Conservation (phyloP, 1,139 yeast species). For the Candida mesenterica region DNA sequence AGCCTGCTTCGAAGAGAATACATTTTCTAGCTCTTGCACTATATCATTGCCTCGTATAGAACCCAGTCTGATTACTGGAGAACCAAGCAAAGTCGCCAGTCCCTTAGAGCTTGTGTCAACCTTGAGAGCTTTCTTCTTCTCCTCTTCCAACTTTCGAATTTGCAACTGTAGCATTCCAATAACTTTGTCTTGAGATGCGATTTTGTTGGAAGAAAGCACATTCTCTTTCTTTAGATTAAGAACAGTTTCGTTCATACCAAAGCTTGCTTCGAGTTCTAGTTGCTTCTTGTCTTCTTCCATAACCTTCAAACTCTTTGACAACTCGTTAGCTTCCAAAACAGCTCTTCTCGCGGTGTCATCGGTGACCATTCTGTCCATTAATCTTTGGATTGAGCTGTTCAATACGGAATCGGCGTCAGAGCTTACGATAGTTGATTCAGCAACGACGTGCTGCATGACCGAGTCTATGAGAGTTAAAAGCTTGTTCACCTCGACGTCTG, state of each 20-base stretch:
- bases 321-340: constrained; percentile 28
- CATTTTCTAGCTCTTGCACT: constrained; percentile 20
- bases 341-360: constrained; percentile 38
- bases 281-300: constrained; percentile 27
- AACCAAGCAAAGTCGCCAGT: background rate
- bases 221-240: constrained; percentile 20
- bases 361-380: constrained; percentile 33
- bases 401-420: constrained; percentile 27
- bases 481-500: constrained; percentile 20
- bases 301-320: constrained; percentile 21
- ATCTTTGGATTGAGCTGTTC: constrained; percentile 32
- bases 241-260: constrained; percentile 20
- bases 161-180: constrained; percentile 27
- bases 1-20: constrained; percentile 13
- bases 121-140: constrained; percentile 5
- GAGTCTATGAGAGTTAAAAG: constrained; percentile 30
- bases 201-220: constrained; percentile 19
- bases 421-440: constrained; percentile 24
- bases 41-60: constrained; percentile 10
- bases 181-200: constrained; percentile 28
- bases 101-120: background rate
- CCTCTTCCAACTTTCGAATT: constrained; percentile 20
- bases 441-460: constrained; percentile 30
- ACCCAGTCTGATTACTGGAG: constrained; percentile 1
- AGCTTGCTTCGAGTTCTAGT: constrained; percentile 23